These are phyloP conservation scores for Alternaria viburni DNA, from an alignment of 2,329 filamentous ascomycete species.

Conservation along the genomic window DNA sequence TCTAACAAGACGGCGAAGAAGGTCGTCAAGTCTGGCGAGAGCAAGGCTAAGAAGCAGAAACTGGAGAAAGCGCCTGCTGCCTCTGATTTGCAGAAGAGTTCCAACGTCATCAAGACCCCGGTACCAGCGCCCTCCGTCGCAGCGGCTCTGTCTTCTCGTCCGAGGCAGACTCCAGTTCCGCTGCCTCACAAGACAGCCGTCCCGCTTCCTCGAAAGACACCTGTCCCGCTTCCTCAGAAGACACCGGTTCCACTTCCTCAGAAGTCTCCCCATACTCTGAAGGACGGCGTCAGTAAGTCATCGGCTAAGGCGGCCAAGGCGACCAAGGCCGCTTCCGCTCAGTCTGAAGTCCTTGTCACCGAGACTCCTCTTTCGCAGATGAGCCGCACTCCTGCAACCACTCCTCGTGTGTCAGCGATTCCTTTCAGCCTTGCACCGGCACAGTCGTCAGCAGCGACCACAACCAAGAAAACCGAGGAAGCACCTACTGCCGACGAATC, in stretches of 20 bases:
- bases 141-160: not conserved
- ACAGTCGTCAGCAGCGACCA: not conserved
- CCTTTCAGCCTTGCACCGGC: slow-evolving; percentile 16
- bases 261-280: not conserved
- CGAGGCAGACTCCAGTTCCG: slow-evolving; percentile 14
- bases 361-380: slow-evolving; percentile 24
- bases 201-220: not conserved
- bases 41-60: slow-evolving; percentile 2
- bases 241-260: slow-evolving; percentile 9
- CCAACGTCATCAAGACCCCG: not conserved
- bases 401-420: slow-evolving; percentile 11
- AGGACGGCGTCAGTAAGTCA: not conserved
- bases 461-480: slow-evolving; percentile 2
- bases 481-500: slow-evolving; percentile 1
- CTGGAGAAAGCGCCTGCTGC: not conserved
- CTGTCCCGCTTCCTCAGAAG: not conserved
- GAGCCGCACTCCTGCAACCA: not conserved
- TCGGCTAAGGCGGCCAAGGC: not conserved
- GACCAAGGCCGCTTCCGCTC: not conserved
- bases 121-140: not conserved
- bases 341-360: slow-evolving; percentile 12
- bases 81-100: not conserved
- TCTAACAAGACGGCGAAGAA: not conserved
- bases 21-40: not conserved
- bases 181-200: not conserved